Conservation (phyloP, 2,329 filamentous ascomycete species). For the Herpotrichia juniperi region DNA sequence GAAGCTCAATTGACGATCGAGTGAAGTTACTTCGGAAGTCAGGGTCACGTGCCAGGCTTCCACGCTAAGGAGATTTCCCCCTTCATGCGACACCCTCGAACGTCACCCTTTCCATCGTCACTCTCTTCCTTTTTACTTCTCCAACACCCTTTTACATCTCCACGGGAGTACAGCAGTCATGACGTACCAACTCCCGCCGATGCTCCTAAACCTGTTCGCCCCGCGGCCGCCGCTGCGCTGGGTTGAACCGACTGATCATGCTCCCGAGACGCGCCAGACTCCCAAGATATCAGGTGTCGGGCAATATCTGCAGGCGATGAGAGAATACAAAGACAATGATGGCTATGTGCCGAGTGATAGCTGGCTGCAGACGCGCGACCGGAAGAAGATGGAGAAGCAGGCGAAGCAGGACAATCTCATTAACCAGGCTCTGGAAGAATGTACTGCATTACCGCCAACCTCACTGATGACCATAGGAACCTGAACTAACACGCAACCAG, state of each 20-base stretch:
- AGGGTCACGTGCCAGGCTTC: slow-evolving; percentile 32
- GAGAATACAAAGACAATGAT: slow-evolving; percentile 79
- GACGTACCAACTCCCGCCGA: slow-evolving; percentile 95
- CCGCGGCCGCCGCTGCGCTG: slow-evolving; percentile 91
- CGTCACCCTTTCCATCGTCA: slow-evolving; percentile 21
- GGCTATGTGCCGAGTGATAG: slow-evolving; percentile 85
- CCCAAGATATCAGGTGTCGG: slow-evolving; percentile 75
- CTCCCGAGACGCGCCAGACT: slow-evolving; percentile 81
- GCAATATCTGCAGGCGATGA: slow-evolving; percentile 73
- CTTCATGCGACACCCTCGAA: slow-evolving; percentile 8
- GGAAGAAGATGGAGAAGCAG: slow-evolving; percentile 81
- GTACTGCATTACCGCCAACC: slow-evolving; percentile 52
- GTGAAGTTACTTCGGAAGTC: slow-evolving; percentile 6
- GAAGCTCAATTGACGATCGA: too few species aligned
- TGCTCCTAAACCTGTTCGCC: slow-evolving; percentile 92
- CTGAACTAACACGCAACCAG: slow-evolving; percentile 52
- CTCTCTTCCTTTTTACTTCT: slow-evolving; percentile 11
- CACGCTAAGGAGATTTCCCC: slow-evolving; percentile 9
- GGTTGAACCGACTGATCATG: slow-evolving; percentile 80
- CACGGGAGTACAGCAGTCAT: slow-evolving; percentile 60
- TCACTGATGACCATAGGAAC: not conserved
- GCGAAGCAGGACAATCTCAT: slow-evolving; percentile 67
- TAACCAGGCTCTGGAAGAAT: slow-evolving; percentile 68
- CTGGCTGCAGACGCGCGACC: slow-evolving; percentile 87
- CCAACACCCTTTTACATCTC: slow-evolving; percentile 20